phyloP scores from a whole-genome alignment of 768 basidiomycete species.

The Auriscalpium orientale region DNA sequence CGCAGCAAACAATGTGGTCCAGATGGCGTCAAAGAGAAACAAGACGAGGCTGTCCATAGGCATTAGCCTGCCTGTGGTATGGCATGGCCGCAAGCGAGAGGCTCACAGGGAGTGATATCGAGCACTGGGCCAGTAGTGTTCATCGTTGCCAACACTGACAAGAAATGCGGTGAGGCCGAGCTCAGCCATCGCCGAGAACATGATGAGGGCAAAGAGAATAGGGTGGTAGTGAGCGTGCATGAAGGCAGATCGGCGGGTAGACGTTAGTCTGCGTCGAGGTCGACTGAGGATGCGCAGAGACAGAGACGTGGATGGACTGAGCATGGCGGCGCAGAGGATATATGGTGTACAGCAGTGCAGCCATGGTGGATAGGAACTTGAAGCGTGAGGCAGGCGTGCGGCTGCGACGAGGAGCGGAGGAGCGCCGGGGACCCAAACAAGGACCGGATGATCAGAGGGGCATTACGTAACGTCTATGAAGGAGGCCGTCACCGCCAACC shows the following conservation, averaged over 20 bases:
- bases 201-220: conserved; percentile 43
- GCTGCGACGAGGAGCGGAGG: no score
- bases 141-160: conserved; percentile 60
- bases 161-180: conserved; percentile 70
- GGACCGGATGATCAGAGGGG: no score
- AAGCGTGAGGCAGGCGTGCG: no score
- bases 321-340: no score
- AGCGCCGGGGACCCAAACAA: no score
- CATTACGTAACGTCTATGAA: conserved; percentile 4
- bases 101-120: conserved; percentile 61
- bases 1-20: conserved; percentile 67
- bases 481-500: background rate
- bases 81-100: background rate
- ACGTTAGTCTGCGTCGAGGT: background rate
- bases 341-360: no score
- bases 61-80: no score
- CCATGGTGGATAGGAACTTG: no score
- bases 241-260: background rate
- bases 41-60: conserved; percentile 38
- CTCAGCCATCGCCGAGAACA: conserved; percentile 60
- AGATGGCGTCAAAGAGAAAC: conserved; percentile 57
- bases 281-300: no score
- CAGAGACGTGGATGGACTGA: no score
- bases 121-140: conserved; percentile 49
- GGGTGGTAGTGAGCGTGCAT: conserved; percentile 22